These are phyloP conservation scores for Paradendryphiella salina DNA, from an alignment of 2,329 filamentous ascomycete species.

Conservation along the genomic window DNA sequence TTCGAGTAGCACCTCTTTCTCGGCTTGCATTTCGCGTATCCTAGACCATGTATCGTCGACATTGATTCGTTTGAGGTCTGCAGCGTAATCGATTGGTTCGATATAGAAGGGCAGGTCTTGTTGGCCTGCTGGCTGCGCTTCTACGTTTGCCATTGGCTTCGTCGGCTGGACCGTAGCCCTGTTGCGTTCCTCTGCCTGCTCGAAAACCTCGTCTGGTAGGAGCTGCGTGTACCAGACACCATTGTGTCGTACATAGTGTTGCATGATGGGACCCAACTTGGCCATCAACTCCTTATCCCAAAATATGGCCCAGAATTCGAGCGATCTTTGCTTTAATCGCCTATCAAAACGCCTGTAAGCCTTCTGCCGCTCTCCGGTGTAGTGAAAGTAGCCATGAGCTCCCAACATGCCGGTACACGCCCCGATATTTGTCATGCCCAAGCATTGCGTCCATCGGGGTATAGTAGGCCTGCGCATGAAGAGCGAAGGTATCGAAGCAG, in stretches of 20 bases:
- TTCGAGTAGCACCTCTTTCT: conserved; percentile 20
- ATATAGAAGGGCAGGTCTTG: conserved; percentile 22
- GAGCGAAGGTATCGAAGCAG: conserved; percentile 26
- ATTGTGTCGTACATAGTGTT: conserved; percentile 35
- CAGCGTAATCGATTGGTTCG: conserved; percentile 25
- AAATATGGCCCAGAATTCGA: conserved; percentile 34
- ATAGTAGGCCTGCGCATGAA: conserved; percentile 27
- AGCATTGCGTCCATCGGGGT: conserved; percentile 28
- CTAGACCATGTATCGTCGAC: conserved; percentile 11
- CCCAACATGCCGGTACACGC: conserved; percentile 29
- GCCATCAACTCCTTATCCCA: conserved; percentile 34
- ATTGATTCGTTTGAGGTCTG: conserved; percentile 23
- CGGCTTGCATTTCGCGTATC: conserved; percentile 20
- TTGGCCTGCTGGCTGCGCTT: conserved; percentile 1
- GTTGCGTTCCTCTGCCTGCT: conserved; percentile 19
- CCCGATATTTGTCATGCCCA: conserved; percentile 34
- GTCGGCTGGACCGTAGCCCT: neutral
- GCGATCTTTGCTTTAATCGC: conserved; percentile 20
- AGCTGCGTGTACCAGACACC: conserved; percentile 30
- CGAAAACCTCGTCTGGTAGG: conserved; percentile 22
- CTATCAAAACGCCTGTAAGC: conserved; percentile 24
- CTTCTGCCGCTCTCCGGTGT: conserved; percentile 34
- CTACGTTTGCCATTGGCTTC: neutral
- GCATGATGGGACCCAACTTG: conserved; percentile 26
- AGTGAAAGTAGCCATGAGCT: conserved; percentile 32